Percentiles rank a stretch among this genome's conserved stretches.
Conservation (phyloP, 768 basidiomycete species). For the Agaricus subrufescens region DNA sequence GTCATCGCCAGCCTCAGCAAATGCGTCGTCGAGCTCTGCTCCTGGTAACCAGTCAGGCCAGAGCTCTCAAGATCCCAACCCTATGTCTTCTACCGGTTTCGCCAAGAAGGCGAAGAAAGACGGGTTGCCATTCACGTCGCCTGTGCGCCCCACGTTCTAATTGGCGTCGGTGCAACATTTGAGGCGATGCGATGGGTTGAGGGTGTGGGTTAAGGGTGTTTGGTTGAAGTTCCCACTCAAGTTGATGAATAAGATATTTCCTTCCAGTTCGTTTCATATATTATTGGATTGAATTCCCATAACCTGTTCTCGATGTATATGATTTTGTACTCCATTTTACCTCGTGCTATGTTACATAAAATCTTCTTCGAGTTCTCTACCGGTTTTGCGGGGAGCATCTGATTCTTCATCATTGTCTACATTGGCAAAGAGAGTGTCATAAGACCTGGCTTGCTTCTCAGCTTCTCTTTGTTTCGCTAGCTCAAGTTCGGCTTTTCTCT, state of each 20-base stretch:
- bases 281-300: background rate
- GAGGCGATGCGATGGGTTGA: too few relatives aligned
- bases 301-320: background rate
- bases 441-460: slow-evolving; percentile 84
- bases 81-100: slow-evolving; percentile 15
- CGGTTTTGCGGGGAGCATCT: slow-evolving; percentile 48
- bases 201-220: too few relatives aligned
- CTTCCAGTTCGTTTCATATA: background rate
- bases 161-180: background rate
- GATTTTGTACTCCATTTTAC: background rate
- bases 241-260: background rate
- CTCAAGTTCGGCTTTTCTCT: slow-evolving; percentile 81
- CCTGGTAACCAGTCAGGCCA: background rate
- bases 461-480: slow-evolving; percentile 73
- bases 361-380: slow-evolving; percentile 79
- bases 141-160: slow-evolving; percentile 19
- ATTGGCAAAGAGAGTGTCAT: slow-evolving; percentile 69
- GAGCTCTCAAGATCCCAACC: background rate
- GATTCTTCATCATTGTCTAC: slow-evolving; percentile 43
- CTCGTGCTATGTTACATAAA: slow-evolving; percentile 56
- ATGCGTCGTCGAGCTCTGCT: background rate
- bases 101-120: slow-evolving; percentile 14
- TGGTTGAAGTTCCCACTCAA: background rate
- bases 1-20: background rate
- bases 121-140: slow-evolving; percentile 17